Evolutionary conservation across 805 yeast genomes (phyloP), one percentile per base, ranked within the genome.

Genomic region (Candida silvicultrix): DNA sequence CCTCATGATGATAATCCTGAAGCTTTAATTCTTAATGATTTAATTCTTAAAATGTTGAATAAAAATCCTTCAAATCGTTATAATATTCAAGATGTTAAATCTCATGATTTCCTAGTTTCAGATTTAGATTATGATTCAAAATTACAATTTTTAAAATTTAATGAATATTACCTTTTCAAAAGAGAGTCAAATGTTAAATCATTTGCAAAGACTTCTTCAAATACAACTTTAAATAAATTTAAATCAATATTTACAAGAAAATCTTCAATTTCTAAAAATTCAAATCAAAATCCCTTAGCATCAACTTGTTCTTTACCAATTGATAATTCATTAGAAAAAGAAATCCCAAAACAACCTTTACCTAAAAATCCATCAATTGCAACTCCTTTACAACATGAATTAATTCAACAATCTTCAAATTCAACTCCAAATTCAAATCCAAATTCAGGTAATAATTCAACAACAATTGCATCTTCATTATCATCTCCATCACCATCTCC

Each of bases 1-100:
- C 40, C 44, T 10, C 36, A 38, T 18, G 18, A 42, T 10, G 35
- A 38, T 7, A 35, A 42, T 29, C 47, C 49, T 34, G 52, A 53
- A 20, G 45, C 44, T n/a, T 18, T 22, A 5, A 19, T 41, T 10
- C 43, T 58, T 19, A 73, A 74, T 53, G 82, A 83, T 56, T 70
- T 86, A 41, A 73, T 86, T 29, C 64, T 73, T 52, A 71, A 69
- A 50, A 81, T 85, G 80, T 66, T 86, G 43, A 72, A 77, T 25
- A 82, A 83, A 18, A 77, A 86, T 56, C 96, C 96, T 7, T 70
- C 68, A 38, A 76, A 77, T 51, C 77, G 97, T 65, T 75, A 88
- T 19, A 68, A 79, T 28, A 83, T 90, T 4, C 72, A 74, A 12
- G 76, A 76, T 36, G 80, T 89, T 15, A 70, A 85, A 39, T 50